These are phyloP conservation scores for Phytophthora lateralis DNA, from an alignment of 352 stramenopile species.

Conservation along the genomic window DNA sequence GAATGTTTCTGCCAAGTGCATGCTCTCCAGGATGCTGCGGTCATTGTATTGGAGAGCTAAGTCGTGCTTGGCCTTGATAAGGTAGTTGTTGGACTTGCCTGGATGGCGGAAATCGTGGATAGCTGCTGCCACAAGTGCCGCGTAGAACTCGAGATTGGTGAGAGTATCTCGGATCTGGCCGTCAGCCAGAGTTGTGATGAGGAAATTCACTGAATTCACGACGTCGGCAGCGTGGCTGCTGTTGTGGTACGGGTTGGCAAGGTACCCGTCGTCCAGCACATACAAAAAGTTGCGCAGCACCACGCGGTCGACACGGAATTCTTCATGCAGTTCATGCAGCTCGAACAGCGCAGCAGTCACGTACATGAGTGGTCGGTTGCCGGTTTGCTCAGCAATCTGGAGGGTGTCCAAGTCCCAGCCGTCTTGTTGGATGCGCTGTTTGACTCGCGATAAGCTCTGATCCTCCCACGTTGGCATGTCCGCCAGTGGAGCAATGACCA, in stretches of 20 bases:
- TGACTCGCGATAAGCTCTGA: constrained; percentile 50
- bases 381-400: constrained; percentile 67
- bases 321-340: constrained; percentile 77
- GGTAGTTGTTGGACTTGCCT: constrained; percentile 87
- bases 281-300: constrained; percentile 84
- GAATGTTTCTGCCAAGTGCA: constrained; percentile 88
- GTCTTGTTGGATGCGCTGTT: constrained; percentile 61
- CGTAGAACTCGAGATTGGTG: constrained; percentile 83
- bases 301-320: constrained; percentile 75
- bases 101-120: constrained; percentile 89
- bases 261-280: constrained; percentile 75
- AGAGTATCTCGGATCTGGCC: constrained; percentile 76
- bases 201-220: constrained; percentile 84
- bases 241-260: constrained; percentile 84
- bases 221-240: constrained; percentile 80
- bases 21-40: constrained; percentile 83
- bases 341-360: constrained; percentile 82
- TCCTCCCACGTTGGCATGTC: constrained; percentile 71
- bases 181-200: constrained; percentile 72
- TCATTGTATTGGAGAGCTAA: constrained; percentile 88
- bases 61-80: constrained; percentile 80
- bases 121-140: constrained; percentile 73
- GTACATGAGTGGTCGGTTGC: constrained; percentile 78
- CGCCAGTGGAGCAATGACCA: constrained; percentile 45
- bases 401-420: constrained; percentile 78